A percentile compares a stretch with the other conserved stretches of the same genome.
These are phyloP conservation scores for Leccinum angustisporum DNA, from an alignment of 1,284 basidiomycete genomes.

Conservation along the genomic window DNA sequence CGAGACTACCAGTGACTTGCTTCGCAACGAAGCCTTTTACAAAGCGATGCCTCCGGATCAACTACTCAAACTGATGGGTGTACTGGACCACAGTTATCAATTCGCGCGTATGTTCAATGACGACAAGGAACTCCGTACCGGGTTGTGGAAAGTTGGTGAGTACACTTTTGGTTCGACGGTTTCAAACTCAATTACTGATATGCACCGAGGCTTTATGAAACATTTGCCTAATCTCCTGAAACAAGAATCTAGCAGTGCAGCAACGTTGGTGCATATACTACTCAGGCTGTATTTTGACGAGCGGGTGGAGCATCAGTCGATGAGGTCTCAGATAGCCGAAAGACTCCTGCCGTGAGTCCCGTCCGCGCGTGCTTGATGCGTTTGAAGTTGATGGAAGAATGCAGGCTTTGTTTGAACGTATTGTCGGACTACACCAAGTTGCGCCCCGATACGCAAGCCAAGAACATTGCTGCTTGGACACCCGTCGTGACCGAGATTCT, in stretches of 20 bases:
- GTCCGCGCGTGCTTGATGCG: background rate
- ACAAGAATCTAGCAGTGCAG: conserved; percentile 96
- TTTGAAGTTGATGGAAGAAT: conserved; percentile 7
- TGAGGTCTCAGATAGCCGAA: conserved; percentile 82
- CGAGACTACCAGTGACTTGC: conserved; percentile 95
- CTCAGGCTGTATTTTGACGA: conserved; percentile 93
- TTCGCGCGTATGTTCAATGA: conserved; percentile 98
- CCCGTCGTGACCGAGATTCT: conserved; percentile 95
- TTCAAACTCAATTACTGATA: conserved; percentile 3
- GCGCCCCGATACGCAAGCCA: conserved; percentile 87
- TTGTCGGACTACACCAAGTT: conserved; percentile 90
- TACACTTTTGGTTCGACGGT: conserved; percentile 23
- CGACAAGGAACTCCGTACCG: conserved; percentile 95
- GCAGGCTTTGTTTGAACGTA: conserved; percentile 86
- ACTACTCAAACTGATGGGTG: conserved; percentile 88
- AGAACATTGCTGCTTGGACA: conserved; percentile 97
- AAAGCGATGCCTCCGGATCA: conserved; percentile 93
- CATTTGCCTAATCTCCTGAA: conserved; percentile 97
- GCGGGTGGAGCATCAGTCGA: conserved; percentile 81
- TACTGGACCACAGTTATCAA: conserved; percentile 95
- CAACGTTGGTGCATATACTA: conserved; percentile 91
- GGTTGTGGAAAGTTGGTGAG: conserved; percentile 98
- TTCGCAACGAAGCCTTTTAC: conserved; percentile 93
- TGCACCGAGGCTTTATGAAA: conserved; percentile 90
- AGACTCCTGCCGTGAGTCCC: conserved; percentile 84